phyloP scores from a whole-genome alignment of 2,329 filamentous ascomycete genomes.

The Alternaria ethzedia region DNA sequence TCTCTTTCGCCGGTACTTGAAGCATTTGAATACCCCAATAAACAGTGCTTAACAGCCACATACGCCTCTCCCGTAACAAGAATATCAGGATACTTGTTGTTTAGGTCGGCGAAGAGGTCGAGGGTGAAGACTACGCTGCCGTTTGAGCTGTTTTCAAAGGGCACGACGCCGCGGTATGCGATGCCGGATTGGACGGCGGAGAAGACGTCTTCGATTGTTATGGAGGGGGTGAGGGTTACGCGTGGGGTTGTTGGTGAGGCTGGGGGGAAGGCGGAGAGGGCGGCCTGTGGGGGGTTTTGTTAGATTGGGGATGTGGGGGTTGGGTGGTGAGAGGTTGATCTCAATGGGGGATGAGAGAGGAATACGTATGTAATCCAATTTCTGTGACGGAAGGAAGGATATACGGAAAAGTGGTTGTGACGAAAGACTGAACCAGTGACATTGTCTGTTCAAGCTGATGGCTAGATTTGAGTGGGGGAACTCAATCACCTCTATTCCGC shows the following conservation, averaged over 20 bases:
- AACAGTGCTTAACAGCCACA: conserved; percentile 84
- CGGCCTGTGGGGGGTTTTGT: conserved; percentile 54
- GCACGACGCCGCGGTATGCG: conserved; percentile 78
- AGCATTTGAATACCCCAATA: conserved; percentile 76
- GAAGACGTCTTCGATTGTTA: conserved; percentile 73
- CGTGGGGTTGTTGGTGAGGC: conserved; percentile 21
- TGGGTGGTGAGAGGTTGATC: no score
- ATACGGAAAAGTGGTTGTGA: neutral
- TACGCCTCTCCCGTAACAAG: conserved; percentile 84
- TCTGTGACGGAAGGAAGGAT: neutral
- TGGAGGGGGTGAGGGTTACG: conserved; percentile 48
- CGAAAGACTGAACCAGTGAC: neutral
- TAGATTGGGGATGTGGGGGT: neutral
- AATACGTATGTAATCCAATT: no score
- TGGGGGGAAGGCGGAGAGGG: conserved; percentile 58
- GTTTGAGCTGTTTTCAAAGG: conserved; percentile 96
- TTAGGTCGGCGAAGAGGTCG: conserved; percentile 82
- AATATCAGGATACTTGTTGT: conserved; percentile 68
- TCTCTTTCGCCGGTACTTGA: no score
- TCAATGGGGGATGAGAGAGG: no score
- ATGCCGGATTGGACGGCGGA: conserved; percentile 71
- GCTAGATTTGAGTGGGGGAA: neutral
- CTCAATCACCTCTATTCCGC: neutral
- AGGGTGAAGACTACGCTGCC: conserved; percentile 90
- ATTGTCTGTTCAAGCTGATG: neutral